Conservation (phyloP, 1,284 basidiomycete species). For the Ganoderma leucocontextum region DNA sequence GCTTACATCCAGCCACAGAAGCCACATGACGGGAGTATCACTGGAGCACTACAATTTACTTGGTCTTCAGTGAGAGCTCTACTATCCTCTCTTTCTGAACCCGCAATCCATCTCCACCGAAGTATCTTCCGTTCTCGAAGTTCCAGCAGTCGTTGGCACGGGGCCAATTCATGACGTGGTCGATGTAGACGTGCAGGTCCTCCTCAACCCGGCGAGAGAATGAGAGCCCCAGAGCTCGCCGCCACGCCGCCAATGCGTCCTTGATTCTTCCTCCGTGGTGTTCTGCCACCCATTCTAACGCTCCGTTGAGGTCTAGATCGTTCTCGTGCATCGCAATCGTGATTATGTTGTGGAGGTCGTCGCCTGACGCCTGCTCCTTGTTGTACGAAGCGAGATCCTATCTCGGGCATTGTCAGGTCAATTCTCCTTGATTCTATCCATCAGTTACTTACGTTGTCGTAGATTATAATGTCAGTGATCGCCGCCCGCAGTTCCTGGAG, state of each 20-base stretch:
- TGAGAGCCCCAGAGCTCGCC: slow-evolving; percentile 19
- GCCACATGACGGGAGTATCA: no score
- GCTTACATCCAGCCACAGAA: no score
- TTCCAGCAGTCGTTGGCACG: slow-evolving; percentile 34
- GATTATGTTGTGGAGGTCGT: slow-evolving; percentile 25
- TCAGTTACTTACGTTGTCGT: slow-evolving; percentile 43
- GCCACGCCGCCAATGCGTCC: slow-evolving; percentile 15
- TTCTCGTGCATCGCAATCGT: slow-evolving; percentile 37
- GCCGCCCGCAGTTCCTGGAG: slow-evolving; percentile 37
- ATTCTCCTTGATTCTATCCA: slow-evolving; percentile 6
- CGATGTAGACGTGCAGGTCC: slow-evolving; percentile 11
- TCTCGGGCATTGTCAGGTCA: slow-evolving; percentile 29
- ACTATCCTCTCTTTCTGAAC: slow-evolving; percentile 29
- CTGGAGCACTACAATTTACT: no score
- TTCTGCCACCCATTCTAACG: slow-evolving; percentile 16
- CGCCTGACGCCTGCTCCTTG: slow-evolving; percentile 23
- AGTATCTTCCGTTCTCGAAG: slow-evolving; percentile 41
- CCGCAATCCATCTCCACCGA: slow-evolving; percentile 35
- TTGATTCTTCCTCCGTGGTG: slow-evolving; percentile 11
- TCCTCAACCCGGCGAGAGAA: slow-evolving; percentile 12
- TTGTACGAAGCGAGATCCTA: slow-evolving; percentile 26
- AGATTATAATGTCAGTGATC: slow-evolving; percentile 32
- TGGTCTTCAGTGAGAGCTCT: slow-evolving; percentile 20
- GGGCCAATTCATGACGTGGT: slow-evolving; percentile 18
- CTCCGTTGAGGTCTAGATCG: neutral